These are phyloP conservation scores for Syzygium jambos DNA, from an alignment of 345 rosid genomes.

Conservation along the genomic window DNA sequence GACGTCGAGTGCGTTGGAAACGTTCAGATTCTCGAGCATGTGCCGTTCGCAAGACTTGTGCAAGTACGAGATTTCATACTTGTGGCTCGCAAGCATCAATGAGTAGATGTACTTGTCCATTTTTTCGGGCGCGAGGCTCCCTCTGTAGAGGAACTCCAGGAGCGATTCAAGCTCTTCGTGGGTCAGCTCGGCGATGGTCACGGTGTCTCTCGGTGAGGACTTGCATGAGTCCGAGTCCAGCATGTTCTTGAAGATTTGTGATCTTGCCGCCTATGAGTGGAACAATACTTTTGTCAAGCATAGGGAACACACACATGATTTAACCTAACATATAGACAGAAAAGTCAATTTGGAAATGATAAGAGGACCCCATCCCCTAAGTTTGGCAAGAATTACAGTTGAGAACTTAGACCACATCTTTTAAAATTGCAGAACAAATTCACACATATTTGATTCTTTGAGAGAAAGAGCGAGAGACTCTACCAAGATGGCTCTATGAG, in stretches of 20 bases:
- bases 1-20: slow-evolving; percentile 46
- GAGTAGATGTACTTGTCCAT: slow-evolving; percentile 46
- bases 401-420: background rate
- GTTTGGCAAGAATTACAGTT: background rate
- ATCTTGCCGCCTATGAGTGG: slow-evolving; percentile 57
- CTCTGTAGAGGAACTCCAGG: slow-evolving; percentile 71
- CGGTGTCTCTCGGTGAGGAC: slow-evolving; percentile 39
- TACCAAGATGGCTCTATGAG: slow-evolving; percentile 72
- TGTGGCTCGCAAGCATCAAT: slow-evolving; percentile 57
- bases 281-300: background rate
- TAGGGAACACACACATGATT: background rate
- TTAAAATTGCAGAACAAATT: background rate
- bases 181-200: slow-evolving; percentile 51
- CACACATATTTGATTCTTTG: background rate
- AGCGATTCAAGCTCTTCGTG: slow-evolving; percentile 64
- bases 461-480: background rate
- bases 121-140: slow-evolving; percentile 37
- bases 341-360: background rate
- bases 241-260: slow-evolving; percentile 69
- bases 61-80: slow-evolving; percentile 62
- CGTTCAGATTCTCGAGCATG: slow-evolving; percentile 37
- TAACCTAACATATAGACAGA: background rate
- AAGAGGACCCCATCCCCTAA: background rate
- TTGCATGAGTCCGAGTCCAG: slow-evolving; percentile 60
- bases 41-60: slow-evolving; percentile 48